phyloP scores from a whole-genome alignment of 345 rosid genomes.

The Hevea brasiliensis region DNA sequence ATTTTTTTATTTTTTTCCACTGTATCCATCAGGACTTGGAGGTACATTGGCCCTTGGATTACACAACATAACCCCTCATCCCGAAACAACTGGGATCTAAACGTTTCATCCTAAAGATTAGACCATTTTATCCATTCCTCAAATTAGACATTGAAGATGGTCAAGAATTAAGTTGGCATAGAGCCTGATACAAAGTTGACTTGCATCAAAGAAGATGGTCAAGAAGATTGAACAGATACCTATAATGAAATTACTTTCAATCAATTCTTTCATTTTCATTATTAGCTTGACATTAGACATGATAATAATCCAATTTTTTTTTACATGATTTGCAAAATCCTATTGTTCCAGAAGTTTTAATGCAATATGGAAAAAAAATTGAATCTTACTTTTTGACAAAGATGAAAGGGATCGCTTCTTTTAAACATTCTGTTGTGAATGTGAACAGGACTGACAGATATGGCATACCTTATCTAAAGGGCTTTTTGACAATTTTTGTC shows the following conservation, averaged over 20 bases:
- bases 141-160: neutral
- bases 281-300: neutral
- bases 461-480: constrained; percentile 44
- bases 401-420: neutral
- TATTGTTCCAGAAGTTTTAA: neutral
- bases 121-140: neutral
- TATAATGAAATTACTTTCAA: neutral
- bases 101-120: neutral
- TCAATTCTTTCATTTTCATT: neutral
- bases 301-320: neutral
- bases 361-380: neutral
- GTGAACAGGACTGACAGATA: neutral
- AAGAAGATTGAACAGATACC: neutral
- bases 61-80: neutral
- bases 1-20: no score
- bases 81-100: neutral
- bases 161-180: neutral
- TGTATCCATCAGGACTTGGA: no score
- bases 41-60: neutral
- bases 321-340: no score
- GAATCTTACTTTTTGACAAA: neutral
- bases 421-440: neutral
- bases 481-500: constrained; percentile 32
- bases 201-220: no score
- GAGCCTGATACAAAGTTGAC: no score